Base-by-base conservation (phyloP, 1,139 yeast species). In the Scheffersomyces cryptocercus region DNA sequence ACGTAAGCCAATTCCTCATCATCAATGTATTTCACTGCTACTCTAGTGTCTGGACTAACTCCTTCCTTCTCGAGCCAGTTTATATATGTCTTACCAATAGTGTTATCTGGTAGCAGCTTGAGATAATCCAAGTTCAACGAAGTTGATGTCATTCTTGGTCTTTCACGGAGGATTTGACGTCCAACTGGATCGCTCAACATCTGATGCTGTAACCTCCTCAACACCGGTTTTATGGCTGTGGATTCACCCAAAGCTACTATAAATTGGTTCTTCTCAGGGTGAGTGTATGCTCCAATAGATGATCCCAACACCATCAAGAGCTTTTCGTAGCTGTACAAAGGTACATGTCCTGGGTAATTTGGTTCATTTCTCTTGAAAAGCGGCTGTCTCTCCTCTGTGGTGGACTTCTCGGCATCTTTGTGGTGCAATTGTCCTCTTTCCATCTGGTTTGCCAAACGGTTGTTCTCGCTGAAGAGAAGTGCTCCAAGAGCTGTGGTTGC, bases 231-330 rank as follows among this genome's bases (percentile, higher is more conserved):
- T 38, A 87, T 72, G 3, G 97, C 97, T 0, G 97, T 86, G 13
- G 93, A 82, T 62, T 93, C 99, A 1, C 99, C 99, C 48, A 93
- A 77, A 20, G 93, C 95, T n/a, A 95, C 97, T 47, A 93, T 87
- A 54, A 83, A 77, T 55, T 85, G 89, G 45, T 84, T 84, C 40
- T 86, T 62, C 55, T 85, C 89, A 1, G 98, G 99, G 58, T 90
- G 95, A 46, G 82, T 70, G 52, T 78, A 84, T 0, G 97, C 86
- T 13, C 93, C 95, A n/a, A 87, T 59, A 1, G 96, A 90, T 5
- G 96, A 85, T 1, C 93, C 86, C 0, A 77, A 65, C 48, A 88
- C 80, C 68, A 93, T 69, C 37, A 86, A 62, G 1, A 74, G 50
- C 51, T 86, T 79, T 59, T 93, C 98, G 44, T 77, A 65, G 1